Percentiles rank a stretch among this genome's conserved stretches.
Evolutionary conservation across 1,139 yeast species (phyloP).

Genomic region (Diutina neorugosa): DNA sequence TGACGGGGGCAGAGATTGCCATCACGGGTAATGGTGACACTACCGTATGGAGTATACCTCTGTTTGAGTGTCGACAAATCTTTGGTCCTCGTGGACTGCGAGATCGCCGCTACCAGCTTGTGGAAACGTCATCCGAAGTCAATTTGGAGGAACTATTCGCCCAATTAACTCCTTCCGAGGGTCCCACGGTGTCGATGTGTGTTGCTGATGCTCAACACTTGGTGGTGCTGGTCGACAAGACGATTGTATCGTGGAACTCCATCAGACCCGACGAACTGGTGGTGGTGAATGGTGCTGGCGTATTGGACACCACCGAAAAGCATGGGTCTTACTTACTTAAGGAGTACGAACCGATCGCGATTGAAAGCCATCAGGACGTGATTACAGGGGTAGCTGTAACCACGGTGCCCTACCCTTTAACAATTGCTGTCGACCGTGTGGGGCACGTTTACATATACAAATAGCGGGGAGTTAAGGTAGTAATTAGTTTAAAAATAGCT

Average conservation of each 20-base stretch:
- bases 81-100: conserved; percentile 21
- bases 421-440: conserved; percentile 49
- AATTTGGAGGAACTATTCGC: conserved; percentile 12
- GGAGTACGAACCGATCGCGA: background rate
- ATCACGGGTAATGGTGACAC: conserved; percentile 53
- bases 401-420: conserved; percentile 45
- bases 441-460: conserved; percentile 51
- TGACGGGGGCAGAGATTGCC: conserved; percentile 20
- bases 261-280: conserved; percentile 9
- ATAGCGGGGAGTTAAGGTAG: conserved; percentile 10
- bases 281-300: conserved; percentile 8
- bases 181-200: conserved; percentile 10
- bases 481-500: too few relatives aligned
- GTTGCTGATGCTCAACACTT: conserved; percentile 23
- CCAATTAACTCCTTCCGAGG: conserved; percentile 10
- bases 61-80: conserved; percentile 49
- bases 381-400: conserved; percentile 36
- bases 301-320: conserved; percentile 6
- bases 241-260: conserved; percentile 6
- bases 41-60: conserved; percentile 68
- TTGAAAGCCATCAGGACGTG: conserved; percentile 29
- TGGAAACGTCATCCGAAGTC: conserved; percentile 19
- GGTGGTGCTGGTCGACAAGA: conserved; percentile 15
- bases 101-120: conserved; percentile 19
- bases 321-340: conserved; percentile 5